Evolutionary conservation across 768 basidiomycete genomes (phyloP).

Genomic region (Russula olivacea): DNA sequence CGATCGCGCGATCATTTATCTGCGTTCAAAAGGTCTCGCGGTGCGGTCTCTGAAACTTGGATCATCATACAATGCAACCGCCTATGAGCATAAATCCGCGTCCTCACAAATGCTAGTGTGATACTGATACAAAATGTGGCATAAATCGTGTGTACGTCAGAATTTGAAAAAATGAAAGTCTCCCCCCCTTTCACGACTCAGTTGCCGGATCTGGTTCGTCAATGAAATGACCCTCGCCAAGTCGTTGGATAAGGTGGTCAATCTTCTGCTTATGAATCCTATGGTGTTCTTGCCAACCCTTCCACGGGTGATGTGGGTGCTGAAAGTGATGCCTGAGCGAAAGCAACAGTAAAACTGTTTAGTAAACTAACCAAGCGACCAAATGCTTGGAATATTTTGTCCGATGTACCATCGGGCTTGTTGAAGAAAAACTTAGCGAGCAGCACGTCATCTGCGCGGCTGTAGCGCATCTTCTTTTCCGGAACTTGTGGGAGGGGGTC

Average conservation of each 20-base stretch:
- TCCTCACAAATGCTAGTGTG: constrained; percentile 18
- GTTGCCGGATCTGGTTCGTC: constrained; percentile 30
- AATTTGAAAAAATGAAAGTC: background rate
- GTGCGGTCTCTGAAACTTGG: background rate
- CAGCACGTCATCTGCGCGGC: constrained; percentile 68
- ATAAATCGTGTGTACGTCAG: constrained; percentile 5
- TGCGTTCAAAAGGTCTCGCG: background rate
- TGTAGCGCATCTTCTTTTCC: constrained; percentile 86
- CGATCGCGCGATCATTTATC: background rate
- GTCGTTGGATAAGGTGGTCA: constrained; percentile 64
- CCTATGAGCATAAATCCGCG: background rate
- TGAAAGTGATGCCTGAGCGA: constrained; percentile 30
- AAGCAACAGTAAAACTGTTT: background rate
- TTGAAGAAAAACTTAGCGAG: constrained; percentile 68
- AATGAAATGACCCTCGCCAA: constrained; percentile 52
- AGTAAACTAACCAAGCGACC: constrained; percentile 51
- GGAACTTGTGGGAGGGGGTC: constrained; percentile 70
- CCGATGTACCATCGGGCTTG: constrained; percentile 75
- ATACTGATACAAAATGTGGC: constrained; percentile 21
- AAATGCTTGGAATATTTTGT: constrained; percentile 80
- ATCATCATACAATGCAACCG: background rate
- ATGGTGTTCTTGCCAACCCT: constrained; percentile 91
- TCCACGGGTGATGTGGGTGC: constrained; percentile 90
- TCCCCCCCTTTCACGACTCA: constrained; percentile 12
- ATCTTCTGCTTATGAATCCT: constrained; percentile 84